These are phyloP conservation scores for Symbiotaphrina buchneri DNA, from an alignment of 495 filamentous ascomycete species.

Conservation along the genomic window DNA sequence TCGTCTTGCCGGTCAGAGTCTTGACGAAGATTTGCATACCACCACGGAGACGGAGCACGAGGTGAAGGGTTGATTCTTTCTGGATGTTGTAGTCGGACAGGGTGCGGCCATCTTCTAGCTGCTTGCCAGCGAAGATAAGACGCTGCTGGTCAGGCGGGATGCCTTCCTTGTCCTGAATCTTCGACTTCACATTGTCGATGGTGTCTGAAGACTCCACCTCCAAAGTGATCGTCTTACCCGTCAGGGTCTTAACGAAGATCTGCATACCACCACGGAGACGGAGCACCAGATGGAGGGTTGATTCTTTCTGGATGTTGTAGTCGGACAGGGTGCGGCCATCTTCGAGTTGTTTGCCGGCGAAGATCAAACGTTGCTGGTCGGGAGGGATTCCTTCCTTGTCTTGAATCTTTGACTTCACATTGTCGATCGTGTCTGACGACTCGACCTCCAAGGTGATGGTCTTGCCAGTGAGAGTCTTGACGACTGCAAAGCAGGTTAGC, in stretches of 20 bases:
- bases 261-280: conserved; percentile 59
- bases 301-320: conserved; percentile 58
- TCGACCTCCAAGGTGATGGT: conserved; percentile 98
- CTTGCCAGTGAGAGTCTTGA: conserved; percentile 87
- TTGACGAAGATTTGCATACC: conserved; percentile 96
- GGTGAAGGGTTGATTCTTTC: conserved; percentile 93
- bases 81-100: conserved; percentile 97
- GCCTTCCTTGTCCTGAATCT: conserved; percentile 81
- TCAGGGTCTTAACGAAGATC: conserved; percentile 52
- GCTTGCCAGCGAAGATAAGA: conserved; percentile 93
- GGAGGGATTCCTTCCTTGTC: conserved; percentile 63
- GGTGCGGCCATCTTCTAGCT: conserved; percentile 80
- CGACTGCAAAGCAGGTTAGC: conserved; percentile 23
- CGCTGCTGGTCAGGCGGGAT: conserved; percentile 90
- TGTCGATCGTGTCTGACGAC: conserved; percentile 89
- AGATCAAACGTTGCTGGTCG: conserved; percentile 56
- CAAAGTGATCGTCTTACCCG: conserved; percentile 49
- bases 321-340: conserved; percentile 49
- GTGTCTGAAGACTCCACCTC: conserved; percentile 42
- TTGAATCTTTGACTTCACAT: conserved; percentile 68
- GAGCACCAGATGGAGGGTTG: conserved; percentile 44
- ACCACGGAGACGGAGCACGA: conserved; percentile 92
- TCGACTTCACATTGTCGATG: conserved; percentile 33
- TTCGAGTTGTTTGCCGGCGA: conserved; percentile 51
- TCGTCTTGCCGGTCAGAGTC: conserved; percentile 83